Percentiles rank a stretch among this genome's conserved stretches.
These are phyloP conservation scores for Colletotrichum chrysophilum DNA, from an alignment of 2,329 filamentous ascomycete genomes.

Conservation along the genomic window DNA sequence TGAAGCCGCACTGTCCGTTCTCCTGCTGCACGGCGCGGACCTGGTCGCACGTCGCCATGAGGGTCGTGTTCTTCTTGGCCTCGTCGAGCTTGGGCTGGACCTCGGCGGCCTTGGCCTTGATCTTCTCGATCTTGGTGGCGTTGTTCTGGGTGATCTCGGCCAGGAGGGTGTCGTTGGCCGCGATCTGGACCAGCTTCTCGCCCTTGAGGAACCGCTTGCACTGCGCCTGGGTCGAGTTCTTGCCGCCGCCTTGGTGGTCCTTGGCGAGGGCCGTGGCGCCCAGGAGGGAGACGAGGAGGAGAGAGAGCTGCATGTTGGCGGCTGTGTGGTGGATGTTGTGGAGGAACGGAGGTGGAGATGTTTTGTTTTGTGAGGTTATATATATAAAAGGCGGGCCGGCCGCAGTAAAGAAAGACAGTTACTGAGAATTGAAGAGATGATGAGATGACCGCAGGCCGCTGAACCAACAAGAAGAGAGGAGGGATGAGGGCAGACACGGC, in stretches of 20 bases:
- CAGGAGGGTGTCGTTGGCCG: constrained; percentile 40
- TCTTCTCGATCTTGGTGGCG: constrained; percentile 36
- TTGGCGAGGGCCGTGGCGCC: constrained; percentile 28
- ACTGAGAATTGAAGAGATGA: constrained; percentile 11
- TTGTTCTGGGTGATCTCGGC: constrained; percentile 36
- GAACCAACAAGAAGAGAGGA: not conserved
- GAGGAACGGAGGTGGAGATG: not conserved
- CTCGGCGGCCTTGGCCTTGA: constrained; percentile 40
- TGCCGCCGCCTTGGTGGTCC: constrained; percentile 25
- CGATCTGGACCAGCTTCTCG: constrained; percentile 33
- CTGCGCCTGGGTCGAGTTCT: constrained; percentile 32
- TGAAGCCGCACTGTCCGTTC: constrained; percentile 31
- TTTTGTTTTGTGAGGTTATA: not conserved
- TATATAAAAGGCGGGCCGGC: constrained; percentile 15
- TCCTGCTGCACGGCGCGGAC: constrained; percentile 33
- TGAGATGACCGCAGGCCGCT: constrained; percentile 13
- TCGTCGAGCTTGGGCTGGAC: constrained; percentile 34
- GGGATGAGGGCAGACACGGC: not conserved
- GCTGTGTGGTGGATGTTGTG: not conserved
- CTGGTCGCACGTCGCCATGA: constrained; percentile 36
- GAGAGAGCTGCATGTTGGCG: constrained; percentile 18
- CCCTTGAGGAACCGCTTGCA: constrained; percentile 37
- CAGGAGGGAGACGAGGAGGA: constrained; percentile 9
- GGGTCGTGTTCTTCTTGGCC: constrained; percentile 36
- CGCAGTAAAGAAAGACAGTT: constrained; percentile 10